phyloP scores from a whole-genome alignment of 352 stramenopile genomes.

The Globisporangium nagaii region DNA sequence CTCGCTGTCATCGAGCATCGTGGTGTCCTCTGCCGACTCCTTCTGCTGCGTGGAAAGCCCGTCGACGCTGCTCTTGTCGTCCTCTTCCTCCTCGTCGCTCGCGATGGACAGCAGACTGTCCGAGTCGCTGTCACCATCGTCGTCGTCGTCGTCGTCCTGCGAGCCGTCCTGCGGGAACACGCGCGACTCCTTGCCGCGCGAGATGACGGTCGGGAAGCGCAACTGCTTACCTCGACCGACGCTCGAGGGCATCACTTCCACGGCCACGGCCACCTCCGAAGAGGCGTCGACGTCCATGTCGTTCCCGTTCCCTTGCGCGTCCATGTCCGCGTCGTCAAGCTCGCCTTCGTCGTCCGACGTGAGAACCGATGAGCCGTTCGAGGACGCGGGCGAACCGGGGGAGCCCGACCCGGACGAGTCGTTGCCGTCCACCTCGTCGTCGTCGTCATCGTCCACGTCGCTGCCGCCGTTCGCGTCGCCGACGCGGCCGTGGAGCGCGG shows the following conservation, averaged over 20 bases:
- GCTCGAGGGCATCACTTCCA: constrained; percentile 69
- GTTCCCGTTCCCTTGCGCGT: no score
- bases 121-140: constrained; percentile 41
- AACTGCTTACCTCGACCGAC: constrained; percentile 76
- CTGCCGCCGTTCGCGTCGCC: constrained; percentile 17
- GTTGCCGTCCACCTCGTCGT: constrained; percentile 21
- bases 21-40: not conserved
- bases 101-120: constrained; percentile 70
- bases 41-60: not conserved
- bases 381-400: constrained; percentile 20
- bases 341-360: constrained; percentile 25
- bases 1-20: constrained; percentile 8
- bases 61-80: constrained; percentile 21
- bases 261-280: constrained; percentile 20
- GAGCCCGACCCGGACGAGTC: constrained; percentile 16
- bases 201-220: constrained; percentile 63
- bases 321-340: constrained; percentile 10
- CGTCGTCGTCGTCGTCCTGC: constrained; percentile 16
- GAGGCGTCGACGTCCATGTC: not conserved
- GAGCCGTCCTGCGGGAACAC: constrained; percentile 33
- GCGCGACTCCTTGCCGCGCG: constrained; percentile 62
- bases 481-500: constrained; percentile 50
- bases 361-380: constrained; percentile 20
- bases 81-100: constrained; percentile 58
- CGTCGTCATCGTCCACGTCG: constrained; percentile 19